Evolutionary conservation across 192 early-diverging fungal species (phyloP).

Genomic region (Paraglomus occultum): DNA sequence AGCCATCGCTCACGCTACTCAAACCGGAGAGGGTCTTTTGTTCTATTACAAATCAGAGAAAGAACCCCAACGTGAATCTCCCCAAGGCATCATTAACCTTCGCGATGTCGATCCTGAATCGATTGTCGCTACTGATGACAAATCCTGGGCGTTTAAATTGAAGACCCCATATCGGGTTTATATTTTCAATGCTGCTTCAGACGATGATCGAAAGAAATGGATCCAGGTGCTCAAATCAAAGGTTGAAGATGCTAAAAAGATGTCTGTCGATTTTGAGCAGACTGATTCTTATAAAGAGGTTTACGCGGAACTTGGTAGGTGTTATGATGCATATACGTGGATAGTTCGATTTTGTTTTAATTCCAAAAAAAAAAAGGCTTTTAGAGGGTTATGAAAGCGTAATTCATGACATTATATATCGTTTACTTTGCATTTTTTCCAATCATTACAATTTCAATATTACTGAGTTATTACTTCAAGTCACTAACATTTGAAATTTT

Average conservation of each 20-base stretch:
- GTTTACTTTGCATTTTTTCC: not conserved
- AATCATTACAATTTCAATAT: too few species aligned
- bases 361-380: not conserved
- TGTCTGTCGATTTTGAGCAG: constrained; percentile 21
- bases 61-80: constrained; percentile 28
- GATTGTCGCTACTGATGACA: constrained; percentile 13
- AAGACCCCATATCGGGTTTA: constrained; percentile 41
- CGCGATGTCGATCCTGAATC: constrained; percentile 36
- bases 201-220: constrained; percentile 39
- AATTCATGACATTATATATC: not conserved
- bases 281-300: constrained; percentile 36
- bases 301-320: constrained; percentile 41
- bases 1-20: constrained; percentile 39
- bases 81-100: constrained; percentile 41
- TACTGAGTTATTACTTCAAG: too few species aligned
- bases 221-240: constrained; percentile 39
- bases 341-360: not conserved
- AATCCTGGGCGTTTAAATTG: constrained; percentile 37
- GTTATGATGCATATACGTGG: not conserved
- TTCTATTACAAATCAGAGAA: constrained; percentile 44
- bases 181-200: constrained; percentile 35
- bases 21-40: constrained; percentile 38
- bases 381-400: not conserved
- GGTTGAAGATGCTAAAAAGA: constrained; percentile 34
- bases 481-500: too few species aligned